A percentile compares a stretch with the other conserved stretches of the same genome.
These are phyloP conservation scores for Apophysomyces trapeziformis DNA, from an alignment of 371 early-diverging fungal genomes.

Conservation along the genomic window DNA sequence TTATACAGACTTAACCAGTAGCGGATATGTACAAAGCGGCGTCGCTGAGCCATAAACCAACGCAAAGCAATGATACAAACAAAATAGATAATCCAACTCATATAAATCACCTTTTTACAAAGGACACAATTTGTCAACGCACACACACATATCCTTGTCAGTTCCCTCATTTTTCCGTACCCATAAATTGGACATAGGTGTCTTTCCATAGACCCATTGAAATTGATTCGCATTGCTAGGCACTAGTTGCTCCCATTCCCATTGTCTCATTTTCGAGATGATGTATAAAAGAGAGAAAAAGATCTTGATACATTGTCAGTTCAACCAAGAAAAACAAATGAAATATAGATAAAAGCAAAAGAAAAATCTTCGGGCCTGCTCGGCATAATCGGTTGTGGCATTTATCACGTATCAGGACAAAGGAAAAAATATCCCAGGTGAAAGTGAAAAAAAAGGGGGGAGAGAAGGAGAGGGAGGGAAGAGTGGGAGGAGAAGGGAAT, in stretches of 20 bases:
- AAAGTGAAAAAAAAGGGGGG: not conserved
- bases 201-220: constrained; percentile 24
- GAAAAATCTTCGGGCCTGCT: not conserved
- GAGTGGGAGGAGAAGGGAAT: not conserved
- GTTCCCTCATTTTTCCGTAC: not conserved
- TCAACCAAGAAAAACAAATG: not conserved
- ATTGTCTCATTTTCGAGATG: not conserved
- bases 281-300: constrained; percentile 3
- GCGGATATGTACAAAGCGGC: constrained; percentile 13
- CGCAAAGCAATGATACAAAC: constrained; percentile 22
- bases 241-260: constrained; percentile 12
- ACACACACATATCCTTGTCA: not conserved
- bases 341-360: not conserved
- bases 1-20: constrained; percentile 14
- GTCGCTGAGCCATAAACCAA: constrained; percentile 32
- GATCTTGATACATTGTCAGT: not conserved
- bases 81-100: constrained; percentile 26
- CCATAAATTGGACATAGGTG: constrained; percentile 26
- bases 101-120: constrained; percentile 18
- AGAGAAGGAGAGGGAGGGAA: not conserved
- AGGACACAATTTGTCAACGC: not conserved
- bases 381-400: constrained; percentile 5
- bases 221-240: constrained; percentile 15
- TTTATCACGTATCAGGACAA: not conserved
- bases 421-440: not conserved